Evolutionary conservation across 129 eudicot genomes (phyloP), one percentile per base, ranked within the genome.

Genomic region (Lonicera japonica): DNA sequence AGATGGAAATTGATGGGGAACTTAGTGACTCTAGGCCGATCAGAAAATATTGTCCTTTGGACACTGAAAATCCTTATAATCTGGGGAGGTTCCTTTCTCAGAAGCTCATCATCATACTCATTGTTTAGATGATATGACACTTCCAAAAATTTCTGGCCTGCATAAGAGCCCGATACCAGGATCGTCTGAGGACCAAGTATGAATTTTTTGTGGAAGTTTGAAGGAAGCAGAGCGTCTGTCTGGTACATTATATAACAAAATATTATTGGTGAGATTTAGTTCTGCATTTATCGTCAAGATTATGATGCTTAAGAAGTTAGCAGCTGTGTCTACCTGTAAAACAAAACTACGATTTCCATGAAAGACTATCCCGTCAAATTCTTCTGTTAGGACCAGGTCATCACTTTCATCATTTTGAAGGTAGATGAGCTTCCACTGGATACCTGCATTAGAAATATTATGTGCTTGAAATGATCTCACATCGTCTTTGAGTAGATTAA

Each of bases 161-260:
- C 41, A 54, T 91, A 91, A 57, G 96, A 91, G 74, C 96, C 84
- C 8, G 96, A 82, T 58, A 91, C 58, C 61, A 91, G 72, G 45
- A 91, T 88, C 60, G 87, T 95, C 0, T 95, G 87, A 20, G 87
- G 95, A 16, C 97, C 97, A 41, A 91, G 77, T 23, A 91, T 87
- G 70, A 87, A 95, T 72, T 91, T 95, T 72, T 87, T 94, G 24
- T 88, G 90, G 19, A 91, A 87, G 73, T 83, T 87, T 57, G 94
- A 79, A 41, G 97, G 88, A 68, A 87, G 90, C 13, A 95, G 97
- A 21, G 97, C 90, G 68, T 91, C 95, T 20, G 97, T 95, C 97
- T 91, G 75, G 54, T 16, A 59, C 3, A 15, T 40, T n/a, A n/a
- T n/a, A n/a, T 24, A 45, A 56, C 56, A 52, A 22, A 11, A 47